Percentiles rank a stretch among this genome's conserved stretches.
These are phyloP conservation scores for Pyrus communis DNA, from an alignment of 306 rosid species.

Conservation along the genomic window DNA sequence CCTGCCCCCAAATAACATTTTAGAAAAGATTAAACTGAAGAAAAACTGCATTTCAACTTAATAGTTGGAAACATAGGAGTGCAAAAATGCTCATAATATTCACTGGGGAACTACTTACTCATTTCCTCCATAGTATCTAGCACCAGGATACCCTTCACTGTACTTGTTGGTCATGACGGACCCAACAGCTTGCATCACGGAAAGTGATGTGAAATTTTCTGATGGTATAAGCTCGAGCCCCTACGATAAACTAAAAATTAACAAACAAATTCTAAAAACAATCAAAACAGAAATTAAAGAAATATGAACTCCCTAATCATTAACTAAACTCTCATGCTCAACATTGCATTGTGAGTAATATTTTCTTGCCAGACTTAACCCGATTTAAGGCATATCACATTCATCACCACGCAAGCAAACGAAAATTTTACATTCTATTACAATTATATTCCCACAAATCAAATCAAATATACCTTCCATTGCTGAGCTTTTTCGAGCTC, in stretches of 20 bases:
- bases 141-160: conserved; percentile 92
- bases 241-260: conserved; percentile 17
- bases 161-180: conserved; percentile 91
- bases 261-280: neutral
- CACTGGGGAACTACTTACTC: conserved; percentile 47
- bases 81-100: neutral
- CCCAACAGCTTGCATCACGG: conserved; percentile 96
- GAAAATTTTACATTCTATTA: neutral
- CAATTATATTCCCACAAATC: neutral
- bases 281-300: neutral
- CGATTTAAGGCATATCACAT: neutral
- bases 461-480: conserved; percentile 51
- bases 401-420: neutral
- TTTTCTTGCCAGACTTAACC: neutral
- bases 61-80: neutral
- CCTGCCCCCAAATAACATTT: no score
- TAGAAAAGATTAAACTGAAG: neutral
- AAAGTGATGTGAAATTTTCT: conserved; percentile 74
- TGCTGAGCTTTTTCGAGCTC: conserved; percentile 93
- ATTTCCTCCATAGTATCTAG: conserved; percentile 94
- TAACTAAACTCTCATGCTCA: neutral
- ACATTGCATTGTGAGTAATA: neutral
- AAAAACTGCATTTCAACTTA: neutral
- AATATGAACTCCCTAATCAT: neutral
- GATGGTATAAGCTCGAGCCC: conserved; percentile 85